phyloP scores from a whole-genome alignment of 306 rosid genomes.

The Ammopiptanthus mongolicus region DNA sequence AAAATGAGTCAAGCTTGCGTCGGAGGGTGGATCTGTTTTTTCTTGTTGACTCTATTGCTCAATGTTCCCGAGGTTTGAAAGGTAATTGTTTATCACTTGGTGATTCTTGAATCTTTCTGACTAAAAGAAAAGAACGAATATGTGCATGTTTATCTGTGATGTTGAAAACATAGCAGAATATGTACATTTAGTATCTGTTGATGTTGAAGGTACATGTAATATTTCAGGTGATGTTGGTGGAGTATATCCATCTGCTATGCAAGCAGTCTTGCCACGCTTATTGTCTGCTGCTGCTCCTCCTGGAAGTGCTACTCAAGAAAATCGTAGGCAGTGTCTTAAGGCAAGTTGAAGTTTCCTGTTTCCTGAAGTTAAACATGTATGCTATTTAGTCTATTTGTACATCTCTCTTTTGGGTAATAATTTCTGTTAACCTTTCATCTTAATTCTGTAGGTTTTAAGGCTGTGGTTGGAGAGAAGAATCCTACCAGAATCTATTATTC shows the following conservation, averaged over 20 bases:
- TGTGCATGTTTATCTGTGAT: slow-evolving; percentile 5
- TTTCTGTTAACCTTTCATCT: slow-evolving; percentile 18
- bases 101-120: slow-evolving; percentile 13
- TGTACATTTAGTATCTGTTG: slow-evolving; percentile 1
- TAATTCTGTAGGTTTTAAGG: slow-evolving; percentile 64
- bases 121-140: not conserved
- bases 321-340: slow-evolving; percentile 96
- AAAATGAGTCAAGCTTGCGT: slow-evolving; percentile 66
- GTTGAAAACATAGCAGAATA: not conserved
- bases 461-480: slow-evolving; percentile 89
- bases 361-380: not conserved
- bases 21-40: slow-evolving; percentile 86
- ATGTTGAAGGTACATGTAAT: slow-evolving; percentile 12
- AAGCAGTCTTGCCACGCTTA: slow-evolving; percentile 70
- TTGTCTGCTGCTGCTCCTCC: slow-evolving; percentile 93
- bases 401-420: slow-evolving; percentile 9
- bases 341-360: slow-evolving; percentile 39
- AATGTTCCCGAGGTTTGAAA: slow-evolving; percentile 65
- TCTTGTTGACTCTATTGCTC: slow-evolving; percentile 86
- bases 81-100: slow-evolving; percentile 42
- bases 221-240: slow-evolving; percentile 71
- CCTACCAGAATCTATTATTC: slow-evolving; percentile 64
- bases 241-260: slow-evolving; percentile 63
- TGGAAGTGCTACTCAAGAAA: slow-evolving; percentile 70
- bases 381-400: not conserved